Evolutionary conservation across 192 early-diverging fungal species (phyloP).

Genomic region (Piromyces finnis): DNA sequence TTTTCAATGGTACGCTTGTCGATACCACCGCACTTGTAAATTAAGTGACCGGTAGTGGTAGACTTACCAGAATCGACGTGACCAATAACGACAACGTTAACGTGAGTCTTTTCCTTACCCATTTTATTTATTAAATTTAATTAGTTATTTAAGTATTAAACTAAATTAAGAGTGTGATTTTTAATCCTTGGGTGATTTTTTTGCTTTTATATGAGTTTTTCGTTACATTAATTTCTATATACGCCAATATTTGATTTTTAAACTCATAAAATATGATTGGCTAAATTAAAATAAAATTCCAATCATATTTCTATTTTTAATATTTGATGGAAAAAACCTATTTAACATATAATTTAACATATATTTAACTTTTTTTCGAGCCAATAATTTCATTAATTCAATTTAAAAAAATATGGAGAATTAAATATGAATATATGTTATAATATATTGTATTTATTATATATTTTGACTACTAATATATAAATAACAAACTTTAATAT

Average conservation of each 20-base stretch:
- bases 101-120: slow-evolving; percentile 82
- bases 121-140: slow-evolving; percentile 7
- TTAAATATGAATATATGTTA: too few species aligned
- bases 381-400: neutral
- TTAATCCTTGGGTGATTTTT: neutral
- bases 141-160: neutral
- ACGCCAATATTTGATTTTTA: neutral
- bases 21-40: neutral
- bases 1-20: neutral
- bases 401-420: neutral
- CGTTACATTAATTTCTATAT: neutral
- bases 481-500: too few species aligned
- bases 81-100: slow-evolving; percentile 91
- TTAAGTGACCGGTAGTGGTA: neutral
- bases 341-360: neutral
- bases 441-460: too few species aligned
- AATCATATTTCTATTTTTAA: neutral
- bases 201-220: neutral
- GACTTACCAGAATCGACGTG: slow-evolving; percentile 90
- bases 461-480: too few species aligned
- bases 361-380: neutral
- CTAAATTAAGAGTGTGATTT: neutral
- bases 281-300: neutral
- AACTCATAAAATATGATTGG: neutral
- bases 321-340: neutral